Percentiles rank a stretch among this genome's conserved stretches.
Conservation (phyloP, 192 early-diverging fungal genomes). For the Podochytrium sp. region DNA sequence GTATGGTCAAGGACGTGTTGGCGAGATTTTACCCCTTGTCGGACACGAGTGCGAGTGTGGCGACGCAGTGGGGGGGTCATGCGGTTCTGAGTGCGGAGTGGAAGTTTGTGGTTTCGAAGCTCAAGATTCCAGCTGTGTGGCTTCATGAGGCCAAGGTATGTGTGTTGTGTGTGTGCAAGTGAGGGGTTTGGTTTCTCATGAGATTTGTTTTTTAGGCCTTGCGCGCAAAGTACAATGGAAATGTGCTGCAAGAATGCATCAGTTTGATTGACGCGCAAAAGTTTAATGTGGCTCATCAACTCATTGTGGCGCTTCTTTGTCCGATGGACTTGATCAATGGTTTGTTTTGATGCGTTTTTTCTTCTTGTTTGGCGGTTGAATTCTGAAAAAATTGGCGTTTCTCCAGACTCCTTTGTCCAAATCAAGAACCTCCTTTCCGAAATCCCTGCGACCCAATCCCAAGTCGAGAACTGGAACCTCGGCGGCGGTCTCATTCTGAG, state of each 20-base stretch:
- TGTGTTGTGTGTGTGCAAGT: too few species aligned
- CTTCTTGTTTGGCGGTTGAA: slow-evolving; percentile 1
- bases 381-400: slow-evolving; percentile 17
- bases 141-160: slow-evolving; percentile 63
- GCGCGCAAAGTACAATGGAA: slow-evolving; percentile 41
- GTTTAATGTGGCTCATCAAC: slow-evolving; percentile 39
- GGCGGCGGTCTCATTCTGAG: slow-evolving; percentile 43
- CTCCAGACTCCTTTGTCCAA: slow-evolving; percentile 4
- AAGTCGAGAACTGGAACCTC: slow-evolving; percentile 33
- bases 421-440: slow-evolving; percentile 12
- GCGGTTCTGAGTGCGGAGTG: slow-evolving; percentile 34
- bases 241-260: slow-evolving; percentile 40
- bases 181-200: slow-evolving; percentile 14
- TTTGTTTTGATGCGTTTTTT: slow-evolving; percentile 1
- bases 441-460: background rate
- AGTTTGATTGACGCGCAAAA: slow-evolving; percentile 48
- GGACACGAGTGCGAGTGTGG: slow-evolving; percentile 47
- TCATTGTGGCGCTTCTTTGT: slow-evolving; percentile 35
- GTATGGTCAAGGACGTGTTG: slow-evolving; percentile 51
- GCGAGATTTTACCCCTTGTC: slow-evolving; percentile 39
- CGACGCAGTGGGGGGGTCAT: background rate
- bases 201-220: slow-evolving; percentile 33
- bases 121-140: slow-evolving; percentile 70
- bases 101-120: slow-evolving; percentile 61
- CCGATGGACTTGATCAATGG: slow-evolving; percentile 39